Base-by-base conservation (phyloP, 208 protist species). In the Wallacemonas sp. region DNA sequence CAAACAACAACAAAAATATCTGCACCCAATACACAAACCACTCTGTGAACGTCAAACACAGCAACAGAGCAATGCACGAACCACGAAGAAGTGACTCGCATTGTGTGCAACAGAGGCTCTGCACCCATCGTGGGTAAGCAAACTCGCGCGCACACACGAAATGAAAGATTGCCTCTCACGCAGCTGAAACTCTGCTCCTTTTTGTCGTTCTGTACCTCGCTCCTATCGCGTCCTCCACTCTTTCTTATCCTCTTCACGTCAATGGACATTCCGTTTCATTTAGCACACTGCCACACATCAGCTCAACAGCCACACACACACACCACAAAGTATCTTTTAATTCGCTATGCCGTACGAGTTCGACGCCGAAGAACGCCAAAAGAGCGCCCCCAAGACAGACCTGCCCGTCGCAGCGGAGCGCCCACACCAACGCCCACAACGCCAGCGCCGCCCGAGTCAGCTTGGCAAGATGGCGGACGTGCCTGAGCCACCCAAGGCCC, bases 301-400 rank as follows among this genome's bases (percentile, higher is more conserved):
- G 17, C n/a, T n/a, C 14, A 44, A 6, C 27, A 46, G 22, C 42
- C 42, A 46, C 42, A 46, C 4, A 11, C 42, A 8, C 42, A 64
- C 59, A 44, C 4, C 33, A 49, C 38, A 39, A 11, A 27, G 36
- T 41, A 41, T 14, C 36, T 41, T n/a, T n/a, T n/a, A n/a, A n/a
- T 17, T 14, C 5, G 26, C 42, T 1, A 72, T 72, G 67, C 67
- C 44, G 31, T 72, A 56, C 61, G 67, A 72, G 39, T 72, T 72
- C 31, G 63, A 72, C 39, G 67, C 67, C 2, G 67, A 72, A 42
- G 12, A 28, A 24, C 42, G 17, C 11, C 5, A 54, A 19, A 41
- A 39, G 21, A 8, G 22, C 22, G 21, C 41, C 27, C 22, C 12
- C n/a, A 27, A 38, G 34, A 31, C 2, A 26, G 49, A 56, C 34